These are phyloP conservation scores for Hypoxylon cercidicola DNA, from an alignment of 495 filamentous ascomycete species.

Conservation along the genomic window DNA sequence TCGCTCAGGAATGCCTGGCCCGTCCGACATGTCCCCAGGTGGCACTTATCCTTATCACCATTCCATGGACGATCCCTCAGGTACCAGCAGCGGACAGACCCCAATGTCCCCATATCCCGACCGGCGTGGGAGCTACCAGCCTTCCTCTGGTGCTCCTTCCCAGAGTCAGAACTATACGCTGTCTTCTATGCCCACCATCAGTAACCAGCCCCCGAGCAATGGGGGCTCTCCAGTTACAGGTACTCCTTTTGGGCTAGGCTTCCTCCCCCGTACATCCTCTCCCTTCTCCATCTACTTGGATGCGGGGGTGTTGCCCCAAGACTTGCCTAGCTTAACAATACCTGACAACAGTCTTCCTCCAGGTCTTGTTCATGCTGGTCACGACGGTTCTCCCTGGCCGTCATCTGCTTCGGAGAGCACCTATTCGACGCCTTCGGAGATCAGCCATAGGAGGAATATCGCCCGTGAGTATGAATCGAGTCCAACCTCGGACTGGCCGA, in stretches of 20 bases:
- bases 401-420: constrained; percentile 62
- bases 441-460: constrained; percentile 31
- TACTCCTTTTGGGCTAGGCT: constrained; percentile 33
- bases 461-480: constrained; percentile 36
- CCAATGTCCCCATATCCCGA: constrained; percentile 38
- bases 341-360: constrained; percentile 45
- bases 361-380: constrained; percentile 43
- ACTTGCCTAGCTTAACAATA: constrained; percentile 45
- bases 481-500: constrained; percentile 40
- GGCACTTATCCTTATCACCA: constrained; percentile 38
- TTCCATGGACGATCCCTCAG: constrained; percentile 29
- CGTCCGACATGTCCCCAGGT: constrained; percentile 31
- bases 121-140: constrained; percentile 21
- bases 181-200: constrained; percentile 21
- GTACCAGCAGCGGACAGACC: constrained; percentile 34
- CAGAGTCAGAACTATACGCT: constrained; percentile 34
- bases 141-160: constrained; percentile 26
- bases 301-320: constrained; percentile 19
- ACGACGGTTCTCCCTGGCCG: constrained; percentile 58
- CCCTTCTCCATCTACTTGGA: constrained; percentile 36
- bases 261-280: constrained; percentile 42
- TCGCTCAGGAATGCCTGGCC: constrained; percentile 18
- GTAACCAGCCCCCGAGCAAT: constrained; percentile 34
- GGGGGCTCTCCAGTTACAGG: constrained; percentile 39
- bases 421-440: constrained; percentile 61